Evolutionary conservation across 768 basidiomycete genomes (phyloP).

Genomic region (Chalciporus pseudorubinellus): DNA sequence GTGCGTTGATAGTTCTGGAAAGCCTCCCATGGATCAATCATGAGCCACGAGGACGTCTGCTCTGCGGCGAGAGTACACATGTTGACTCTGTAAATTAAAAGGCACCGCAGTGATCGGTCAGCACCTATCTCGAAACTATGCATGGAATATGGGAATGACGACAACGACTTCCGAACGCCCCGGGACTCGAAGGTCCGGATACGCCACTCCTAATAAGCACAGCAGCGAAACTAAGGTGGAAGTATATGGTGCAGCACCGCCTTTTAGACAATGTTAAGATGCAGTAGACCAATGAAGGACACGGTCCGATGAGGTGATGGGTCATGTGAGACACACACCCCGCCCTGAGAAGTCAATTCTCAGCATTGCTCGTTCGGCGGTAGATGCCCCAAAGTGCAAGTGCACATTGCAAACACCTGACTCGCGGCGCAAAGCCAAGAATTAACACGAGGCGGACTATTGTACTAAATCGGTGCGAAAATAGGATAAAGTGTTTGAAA

Average conservation of each 20-base stretch:
- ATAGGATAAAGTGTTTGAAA: neutral
- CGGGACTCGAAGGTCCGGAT: conserved; percentile 7
- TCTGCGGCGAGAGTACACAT: conserved; percentile 91
- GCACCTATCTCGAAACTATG: conserved; percentile 12
- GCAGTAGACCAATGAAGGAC: conserved; percentile 7
- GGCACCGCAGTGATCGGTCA: conserved; percentile 14
- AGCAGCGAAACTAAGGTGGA: conserved; percentile 10
- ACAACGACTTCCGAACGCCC: conserved; percentile 7
- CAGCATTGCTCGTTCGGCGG: neutral
- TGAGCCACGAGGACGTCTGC: conserved; percentile 89
- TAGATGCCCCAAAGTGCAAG: conserved; percentile 3
- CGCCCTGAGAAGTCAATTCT: conserved; percentile 5
- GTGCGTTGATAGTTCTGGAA: conserved; percentile 94
- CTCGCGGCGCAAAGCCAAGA: conserved; percentile 1
- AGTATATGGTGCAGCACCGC: conserved; percentile 11
- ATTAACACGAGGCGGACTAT: conserved; percentile 18
- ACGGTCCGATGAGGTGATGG: conserved; percentile 6
- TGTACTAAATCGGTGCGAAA: conserved; percentile 8
- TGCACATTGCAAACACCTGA: conserved; percentile 2
- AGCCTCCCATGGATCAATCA: conserved; percentile 98
- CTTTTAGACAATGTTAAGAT: conserved; percentile 4
- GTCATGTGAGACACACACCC: conserved; percentile 11
- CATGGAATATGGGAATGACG: neutral
- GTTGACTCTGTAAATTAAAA: conserved; percentile 55
- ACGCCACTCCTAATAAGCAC: neutral